phyloP scores from a whole-genome alignment of 768 basidiomycete species.

The Scleroderma bovista region DNA sequence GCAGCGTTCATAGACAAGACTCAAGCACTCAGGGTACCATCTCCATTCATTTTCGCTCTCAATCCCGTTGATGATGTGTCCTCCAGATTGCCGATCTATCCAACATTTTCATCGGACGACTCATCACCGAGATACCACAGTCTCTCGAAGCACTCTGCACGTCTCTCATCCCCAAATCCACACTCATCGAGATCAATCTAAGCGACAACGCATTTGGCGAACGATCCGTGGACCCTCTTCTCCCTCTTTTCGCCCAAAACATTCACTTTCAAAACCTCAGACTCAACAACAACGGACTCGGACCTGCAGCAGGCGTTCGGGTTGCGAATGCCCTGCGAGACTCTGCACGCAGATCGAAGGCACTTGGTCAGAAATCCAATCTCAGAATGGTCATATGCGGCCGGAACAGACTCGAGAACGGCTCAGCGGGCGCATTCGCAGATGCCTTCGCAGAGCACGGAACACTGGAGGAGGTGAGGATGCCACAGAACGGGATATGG shows the following conservation, averaged over 20 bases:
- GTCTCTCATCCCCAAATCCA: slow-evolving; percentile 72
- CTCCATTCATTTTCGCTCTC: too few species aligned
- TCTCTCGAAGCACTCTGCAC: slow-evolving; percentile 87
- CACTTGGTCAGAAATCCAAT: slow-evolving; percentile 63
- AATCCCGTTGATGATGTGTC: background rate
- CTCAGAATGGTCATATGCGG: slow-evolving; percentile 85
- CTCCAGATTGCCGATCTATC: slow-evolving; percentile 88
- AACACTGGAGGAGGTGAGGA: slow-evolving; percentile 75
- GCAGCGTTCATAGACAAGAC: slow-evolving; percentile 74
- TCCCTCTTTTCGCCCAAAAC: slow-evolving; percentile 80
- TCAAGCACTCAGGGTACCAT: slow-evolving; percentile 58
- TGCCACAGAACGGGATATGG: slow-evolving; percentile 98
- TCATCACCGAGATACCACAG: slow-evolving; percentile 90
- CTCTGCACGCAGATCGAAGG: slow-evolving; percentile 65
- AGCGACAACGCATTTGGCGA: slow-evolving; percentile 97
- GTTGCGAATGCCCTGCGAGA: slow-evolving; percentile 80
- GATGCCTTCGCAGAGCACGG: slow-evolving; percentile 83
- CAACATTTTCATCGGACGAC: slow-evolving; percentile 96
- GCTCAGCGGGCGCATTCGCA: slow-evolving; percentile 78
- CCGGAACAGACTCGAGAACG: slow-evolving; percentile 92
- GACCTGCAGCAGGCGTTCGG: slow-evolving; percentile 79
- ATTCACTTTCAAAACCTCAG: slow-evolving; percentile 68
- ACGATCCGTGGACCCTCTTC: slow-evolving; percentile 90
- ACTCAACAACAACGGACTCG: slow-evolving; percentile 96
- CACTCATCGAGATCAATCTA: slow-evolving; percentile 83